A percentile compares a stretch with the other conserved stretches of the same genome.
Evolutionary conservation across 164 flowering plant species (phyloP).

Genomic region (Sedum album): DNA sequence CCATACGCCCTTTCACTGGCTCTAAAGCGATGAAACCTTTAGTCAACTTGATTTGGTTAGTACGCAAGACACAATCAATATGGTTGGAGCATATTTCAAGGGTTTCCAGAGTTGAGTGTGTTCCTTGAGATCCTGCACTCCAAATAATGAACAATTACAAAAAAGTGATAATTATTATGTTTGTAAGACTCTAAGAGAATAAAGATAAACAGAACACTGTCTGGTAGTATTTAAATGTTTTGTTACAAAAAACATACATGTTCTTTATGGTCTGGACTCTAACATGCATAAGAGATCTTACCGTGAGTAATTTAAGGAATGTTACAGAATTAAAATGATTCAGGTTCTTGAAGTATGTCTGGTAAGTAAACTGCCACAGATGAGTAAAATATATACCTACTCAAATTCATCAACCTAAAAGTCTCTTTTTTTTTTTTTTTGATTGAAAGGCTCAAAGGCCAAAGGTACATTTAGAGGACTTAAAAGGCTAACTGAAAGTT

Average conservation of each 20-base stretch:
- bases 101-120: conserved; percentile 22
- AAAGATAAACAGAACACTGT: not conserved
- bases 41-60: conserved; percentile 58
- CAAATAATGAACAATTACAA: not conserved
- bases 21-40: conserved; percentile 94
- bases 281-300: not conserved
- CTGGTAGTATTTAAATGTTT: not conserved
- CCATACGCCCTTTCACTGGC: conserved; percentile 90
- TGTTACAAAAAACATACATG: not conserved
- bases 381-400: not conserved
- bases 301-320: not conserved
- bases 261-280: not conserved
- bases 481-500: no score
- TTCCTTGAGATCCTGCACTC: conserved; percentile 54
- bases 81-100: conserved; percentile 50
- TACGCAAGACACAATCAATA: conserved; percentile 55
- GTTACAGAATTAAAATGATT: not conserved
- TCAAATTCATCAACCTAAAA: not conserved
- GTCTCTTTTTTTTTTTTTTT: no score
- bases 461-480: no score
- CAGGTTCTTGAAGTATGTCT: no score
- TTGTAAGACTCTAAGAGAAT: not conserved
- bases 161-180: not conserved
- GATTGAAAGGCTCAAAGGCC: no score
- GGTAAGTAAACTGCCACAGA: conserved; percentile 3